phyloP scores from a whole-genome alignment of 2,329 filamentous ascomycete species.

The Aureobasidium sp. region DNA sequence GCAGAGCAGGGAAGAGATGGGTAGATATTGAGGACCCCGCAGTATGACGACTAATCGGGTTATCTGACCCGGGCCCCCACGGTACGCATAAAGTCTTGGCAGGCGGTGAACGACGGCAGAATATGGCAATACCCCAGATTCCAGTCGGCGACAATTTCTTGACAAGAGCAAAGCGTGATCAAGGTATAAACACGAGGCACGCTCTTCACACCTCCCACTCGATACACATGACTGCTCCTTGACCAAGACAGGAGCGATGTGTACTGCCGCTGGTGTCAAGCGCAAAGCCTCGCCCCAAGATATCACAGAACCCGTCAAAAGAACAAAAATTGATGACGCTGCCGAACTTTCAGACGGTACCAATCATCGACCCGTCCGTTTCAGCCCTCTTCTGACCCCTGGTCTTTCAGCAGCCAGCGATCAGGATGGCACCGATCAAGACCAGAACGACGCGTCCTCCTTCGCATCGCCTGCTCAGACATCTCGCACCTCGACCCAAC shows the following conservation, averaged over 20 bases:
- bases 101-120: background rate
- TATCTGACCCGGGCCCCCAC: background rate
- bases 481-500: constrained; percentile 20
- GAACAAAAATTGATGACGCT: background rate
- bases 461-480: background rate
- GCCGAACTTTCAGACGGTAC: background rate
- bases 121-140: background rate
- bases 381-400: background rate
- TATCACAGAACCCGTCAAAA: background rate
- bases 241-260: background rate
- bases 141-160: background rate
- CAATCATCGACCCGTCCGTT: background rate
- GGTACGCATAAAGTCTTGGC: no score
- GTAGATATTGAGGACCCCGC: background rate
- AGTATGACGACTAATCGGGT: background rate
- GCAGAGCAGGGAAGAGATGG: background rate
- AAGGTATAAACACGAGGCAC: background rate
- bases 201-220: background rate
- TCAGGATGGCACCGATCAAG: background rate
- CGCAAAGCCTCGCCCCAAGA: background rate
- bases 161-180: background rate
- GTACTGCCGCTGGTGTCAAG: background rate
- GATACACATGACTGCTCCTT: background rate
- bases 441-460: background rate
- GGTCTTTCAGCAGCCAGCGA: background rate